Base-by-base conservation (phyloP, 2,329 filamentous ascomycete species). In the Botrytis medusae region DNA sequence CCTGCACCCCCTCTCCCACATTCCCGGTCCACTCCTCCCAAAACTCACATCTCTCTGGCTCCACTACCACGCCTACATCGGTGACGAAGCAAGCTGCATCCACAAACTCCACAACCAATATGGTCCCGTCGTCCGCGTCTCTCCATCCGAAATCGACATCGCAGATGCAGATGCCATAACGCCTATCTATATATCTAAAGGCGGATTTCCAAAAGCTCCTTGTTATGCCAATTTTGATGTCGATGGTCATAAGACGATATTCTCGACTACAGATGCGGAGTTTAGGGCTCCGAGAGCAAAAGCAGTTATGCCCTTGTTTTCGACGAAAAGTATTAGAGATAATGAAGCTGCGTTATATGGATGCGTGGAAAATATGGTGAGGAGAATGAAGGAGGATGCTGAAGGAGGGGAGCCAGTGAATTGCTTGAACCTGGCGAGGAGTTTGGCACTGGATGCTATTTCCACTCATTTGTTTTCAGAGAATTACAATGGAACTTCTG, bases 201-300 rank as follows among this genome's bases (percentile, higher is more conserved):
- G 87, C 5, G 87, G 87, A 1, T 89, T 89, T 71, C 78, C 80
- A 0, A 89, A 90, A 77, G 83, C 86, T 1, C 76, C 79, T 0
- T 85, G 83, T 73, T 89, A 89, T 77, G 79, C 80, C 0, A 89
- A 89, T 75, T 89, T 89, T 76, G 85, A 89, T 73, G 86, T 88
- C 29, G 87, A 88, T 75, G 86, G 85, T 0, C 85, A 86, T 76
- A 79, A 83, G 42, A 87, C 86, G 1, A 85, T 90, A 51, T 90
- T 90, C 79, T 86, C 84, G 5, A 84, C 82, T 0, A 80, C 82
- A 29, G 82, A 84, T 72, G 79, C 79, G 5, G 81, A 81, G 4
- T 80, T 85, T 61, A 78, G 87, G 18, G 83, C 82, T 4, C 75
- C 79, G 6, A 79, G 87, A 63, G 85, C 85, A 20, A 88, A 87